Percentiles rank a stretch among this genome's conserved stretches.
These are phyloP conservation scores for Singerocomus inundabilis DNA, from an alignment of 1,284 basidiomycete species.

Conservation along the genomic window DNA sequence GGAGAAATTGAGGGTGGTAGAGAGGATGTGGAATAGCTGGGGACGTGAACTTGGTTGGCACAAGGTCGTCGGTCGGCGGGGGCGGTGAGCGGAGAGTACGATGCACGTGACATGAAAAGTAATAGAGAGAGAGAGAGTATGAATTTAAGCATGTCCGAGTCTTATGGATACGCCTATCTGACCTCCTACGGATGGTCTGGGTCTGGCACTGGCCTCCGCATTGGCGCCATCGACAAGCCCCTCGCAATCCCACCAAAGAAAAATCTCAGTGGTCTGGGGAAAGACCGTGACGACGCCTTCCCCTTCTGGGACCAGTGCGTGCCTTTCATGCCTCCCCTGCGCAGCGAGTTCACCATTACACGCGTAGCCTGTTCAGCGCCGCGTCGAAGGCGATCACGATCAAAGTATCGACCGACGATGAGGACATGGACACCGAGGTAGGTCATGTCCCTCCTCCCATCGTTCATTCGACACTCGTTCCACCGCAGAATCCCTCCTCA, in stretches of 20 bases:
- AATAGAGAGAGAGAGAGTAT: background rate
- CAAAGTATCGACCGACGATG: slow-evolving; percentile 54
- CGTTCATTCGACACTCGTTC: background rate
- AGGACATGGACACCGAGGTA: slow-evolving; percentile 39
- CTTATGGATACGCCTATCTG: slow-evolving; percentile 67
- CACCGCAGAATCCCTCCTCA: slow-evolving; percentile 9
- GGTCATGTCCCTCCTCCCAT: background rate
- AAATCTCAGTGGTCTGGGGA: slow-evolving; percentile 79
- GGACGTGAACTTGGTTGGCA: slow-evolving; percentile 60
- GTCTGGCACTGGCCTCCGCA: slow-evolving; percentile 70
- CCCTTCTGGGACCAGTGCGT: slow-evolving; percentile 96
- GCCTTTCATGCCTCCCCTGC: background rate
- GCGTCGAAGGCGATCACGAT: slow-evolving; percentile 78
- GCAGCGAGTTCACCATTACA: background rate
- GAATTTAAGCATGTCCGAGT: slow-evolving; percentile 14
- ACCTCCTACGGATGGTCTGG: slow-evolving; percentile 86
- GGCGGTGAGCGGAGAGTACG: background rate
- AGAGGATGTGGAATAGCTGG: slow-evolving; percentile 93
- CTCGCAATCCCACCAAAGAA: slow-evolving; percentile 83
- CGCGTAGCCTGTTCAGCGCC: slow-evolving; percentile 66
- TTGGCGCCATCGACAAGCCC: slow-evolving; percentile 68
- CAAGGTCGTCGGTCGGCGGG: slow-evolving; percentile 21
- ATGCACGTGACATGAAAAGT: slow-evolving; percentile 13
- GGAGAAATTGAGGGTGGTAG: slow-evolving; percentile 76
- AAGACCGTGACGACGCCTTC: slow-evolving; percentile 89